Conservation (phyloP, 2,329 filamentous ascomycete species). For the Calonectria ilicicola region DNA sequence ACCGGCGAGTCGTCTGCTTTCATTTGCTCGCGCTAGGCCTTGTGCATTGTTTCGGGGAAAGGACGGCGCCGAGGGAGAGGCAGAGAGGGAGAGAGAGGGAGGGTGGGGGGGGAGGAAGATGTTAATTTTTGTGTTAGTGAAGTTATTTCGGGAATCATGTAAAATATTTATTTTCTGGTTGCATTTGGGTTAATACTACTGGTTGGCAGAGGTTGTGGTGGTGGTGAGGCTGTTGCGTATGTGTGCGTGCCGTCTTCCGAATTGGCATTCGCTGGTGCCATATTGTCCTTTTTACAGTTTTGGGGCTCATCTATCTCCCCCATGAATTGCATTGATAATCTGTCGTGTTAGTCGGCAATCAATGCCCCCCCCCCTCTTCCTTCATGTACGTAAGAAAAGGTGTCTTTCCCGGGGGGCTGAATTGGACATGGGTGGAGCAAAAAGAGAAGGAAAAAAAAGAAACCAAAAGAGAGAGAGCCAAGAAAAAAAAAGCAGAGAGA, state of each 20-base stretch:
- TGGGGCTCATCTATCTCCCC: background rate
- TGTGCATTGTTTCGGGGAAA: background rate
- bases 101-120: background rate
- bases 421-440: background rate
- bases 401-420: background rate
- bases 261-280: background rate
- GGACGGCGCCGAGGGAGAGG: no score
- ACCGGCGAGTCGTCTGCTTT: background rate
- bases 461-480: background rate
- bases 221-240: no score
- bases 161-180: no score
- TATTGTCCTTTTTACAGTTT: background rate
- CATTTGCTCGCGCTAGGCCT: background rate
- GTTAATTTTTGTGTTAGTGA: no score
- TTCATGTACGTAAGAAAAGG: background rate
- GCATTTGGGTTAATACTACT: no score
- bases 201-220: no score
- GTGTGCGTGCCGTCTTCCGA: no score
- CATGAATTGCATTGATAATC: conserved; percentile 1
- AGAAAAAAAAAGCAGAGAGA: background rate
- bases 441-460: background rate
- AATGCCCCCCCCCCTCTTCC: background rate
- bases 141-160: no score
- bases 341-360: background rate
- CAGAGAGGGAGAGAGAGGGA: background rate